These are phyloP conservation scores for Phlyctochytrium bullatum DNA, from an alignment of 192 early-diverging fungal genomes.

Conservation along the genomic window DNA sequence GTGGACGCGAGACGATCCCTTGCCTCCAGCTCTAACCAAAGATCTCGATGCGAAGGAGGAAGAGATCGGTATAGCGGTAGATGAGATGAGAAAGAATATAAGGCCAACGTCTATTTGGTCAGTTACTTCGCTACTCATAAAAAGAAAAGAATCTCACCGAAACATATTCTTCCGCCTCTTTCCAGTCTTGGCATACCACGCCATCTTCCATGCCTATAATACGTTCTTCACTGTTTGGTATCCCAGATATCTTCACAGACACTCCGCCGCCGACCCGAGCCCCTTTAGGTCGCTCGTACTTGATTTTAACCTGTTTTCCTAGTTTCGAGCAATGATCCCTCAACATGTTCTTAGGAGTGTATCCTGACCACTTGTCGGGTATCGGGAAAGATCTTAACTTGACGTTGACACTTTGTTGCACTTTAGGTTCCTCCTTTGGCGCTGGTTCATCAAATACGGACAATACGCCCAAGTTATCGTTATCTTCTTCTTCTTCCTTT, in stretches of 20 bases:
- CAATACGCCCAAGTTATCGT: slow-evolving; percentile 17
- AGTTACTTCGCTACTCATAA: not conserved
- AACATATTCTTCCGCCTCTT: slow-evolving; percentile 51
- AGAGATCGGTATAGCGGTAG: slow-evolving; percentile 52
- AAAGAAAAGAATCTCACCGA: slow-evolving; percentile 23
- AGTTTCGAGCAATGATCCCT: slow-evolving; percentile 24
- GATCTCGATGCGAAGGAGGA: slow-evolving; percentile 56
- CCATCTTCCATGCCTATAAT: not conserved
- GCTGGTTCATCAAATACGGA: slow-evolving; percentile 13
- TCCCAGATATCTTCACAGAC: too few species aligned
- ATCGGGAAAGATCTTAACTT: slow-evolving; percentile 14
- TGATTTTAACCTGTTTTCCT: slow-evolving; percentile 11
- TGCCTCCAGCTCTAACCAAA: slow-evolving; percentile 57
- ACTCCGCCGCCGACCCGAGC: too few species aligned
- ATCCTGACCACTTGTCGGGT: slow-evolving; percentile 31
- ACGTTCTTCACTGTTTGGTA: too few species aligned
- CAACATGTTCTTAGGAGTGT: slow-evolving; percentile 20
- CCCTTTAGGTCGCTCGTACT: too few species aligned
- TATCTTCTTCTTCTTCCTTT: slow-evolving; percentile 21
- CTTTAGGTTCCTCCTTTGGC: not conserved
- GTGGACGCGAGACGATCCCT: too few species aligned
- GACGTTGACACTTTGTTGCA: not conserved
- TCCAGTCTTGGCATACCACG: slow-evolving; percentile 5
- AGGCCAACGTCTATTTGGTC: slow-evolving; percentile 40
- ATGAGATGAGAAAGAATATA: slow-evolving; percentile 41